These are phyloP conservation scores for Umbilicaria muhlenbergii DNA, from an alignment of 495 filamentous ascomycete genomes.

Conservation along the genomic window DNA sequence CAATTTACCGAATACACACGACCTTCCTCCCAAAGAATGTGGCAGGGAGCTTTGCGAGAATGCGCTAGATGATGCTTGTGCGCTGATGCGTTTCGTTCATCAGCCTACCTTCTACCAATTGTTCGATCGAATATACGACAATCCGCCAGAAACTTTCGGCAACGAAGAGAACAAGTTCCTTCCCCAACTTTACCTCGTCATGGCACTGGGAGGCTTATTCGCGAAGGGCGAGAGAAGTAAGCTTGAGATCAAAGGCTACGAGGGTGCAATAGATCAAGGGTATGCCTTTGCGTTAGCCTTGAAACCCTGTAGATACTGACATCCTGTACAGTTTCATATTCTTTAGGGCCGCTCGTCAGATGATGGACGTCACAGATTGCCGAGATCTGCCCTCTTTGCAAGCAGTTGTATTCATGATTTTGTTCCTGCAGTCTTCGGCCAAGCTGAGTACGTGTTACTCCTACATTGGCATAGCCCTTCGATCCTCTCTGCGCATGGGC, in stretches of 20 bases:
- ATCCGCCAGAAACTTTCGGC: slow-evolving; percentile 46
- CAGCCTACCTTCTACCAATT: slow-evolving; percentile 67
- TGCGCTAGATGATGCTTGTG: slow-evolving; percentile 70
- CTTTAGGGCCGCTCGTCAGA: slow-evolving; percentile 61
- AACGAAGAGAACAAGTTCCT: slow-evolving; percentile 69
- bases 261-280: slow-evolving; percentile 67
- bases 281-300: slow-evolving; percentile 17
- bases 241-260: slow-evolving; percentile 43
- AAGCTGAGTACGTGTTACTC: slow-evolving; percentile 89
- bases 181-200: slow-evolving; percentile 65
- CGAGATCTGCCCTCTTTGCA: slow-evolving; percentile 75
- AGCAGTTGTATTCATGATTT: slow-evolving; percentile 77
- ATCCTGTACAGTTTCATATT: slow-evolving; percentile 54
- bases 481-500: slow-evolving; percentile 73
- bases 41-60: slow-evolving; percentile 57
- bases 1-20: slow-evolving; percentile 36
- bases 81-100: slow-evolving; percentile 76
- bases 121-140: slow-evolving; percentile 68
- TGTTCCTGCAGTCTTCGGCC: slow-evolving; percentile 83
- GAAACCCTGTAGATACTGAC: not conserved
- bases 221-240: slow-evolving; percentile 29
- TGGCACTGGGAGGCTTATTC: slow-evolving; percentile 83
- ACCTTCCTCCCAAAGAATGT: slow-evolving; percentile 54
- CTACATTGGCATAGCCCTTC: slow-evolving; percentile 77
- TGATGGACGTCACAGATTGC: slow-evolving; percentile 85